Evolutionary conservation across 208 protist genomes (phyloP).

Genomic region (Leishmania amazonensis): DNA sequence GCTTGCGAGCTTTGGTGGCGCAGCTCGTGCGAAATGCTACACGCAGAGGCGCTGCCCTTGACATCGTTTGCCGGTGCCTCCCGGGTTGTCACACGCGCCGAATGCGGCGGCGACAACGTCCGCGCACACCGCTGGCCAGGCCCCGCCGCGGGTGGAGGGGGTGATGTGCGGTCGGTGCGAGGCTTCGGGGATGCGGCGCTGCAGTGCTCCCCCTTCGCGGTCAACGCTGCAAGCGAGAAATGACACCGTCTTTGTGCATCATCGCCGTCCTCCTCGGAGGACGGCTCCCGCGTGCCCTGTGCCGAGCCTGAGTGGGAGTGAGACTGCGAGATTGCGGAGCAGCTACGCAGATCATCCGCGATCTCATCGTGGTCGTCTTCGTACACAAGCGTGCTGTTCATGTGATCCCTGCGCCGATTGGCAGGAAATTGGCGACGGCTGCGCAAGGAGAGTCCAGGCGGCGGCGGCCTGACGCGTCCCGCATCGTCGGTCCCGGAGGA

Average conservation of each 20-base stretch:
- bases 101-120: not conserved
- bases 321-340: constrained; percentile 9
- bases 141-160: not conserved
- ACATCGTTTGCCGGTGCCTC: not conserved
- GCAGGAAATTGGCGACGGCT: not conserved
- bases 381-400: constrained; percentile 25
- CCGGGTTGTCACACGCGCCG: too few species aligned
- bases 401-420: not conserved
- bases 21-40: not conserved
- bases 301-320: not conserved
- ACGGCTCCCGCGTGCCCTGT: not conserved
- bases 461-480: not conserved
- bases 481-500: not conserved
- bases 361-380: constrained; percentile 6
- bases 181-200: constrained; percentile 4
- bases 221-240: not conserved
- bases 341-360: not conserved
- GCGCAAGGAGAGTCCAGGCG: not conserved
- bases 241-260: not conserved
- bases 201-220: not conserved
- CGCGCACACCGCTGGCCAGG: not conserved
- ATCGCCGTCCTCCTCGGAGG: not conserved
- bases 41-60: not conserved
- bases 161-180: not conserved
- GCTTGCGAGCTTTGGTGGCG: not conserved